Percentiles rank a stretch among this genome's conserved stretches.
phyloP scores from a whole-genome alignment of 768 basidiomycete genomes.

The Collybia sp. region DNA sequence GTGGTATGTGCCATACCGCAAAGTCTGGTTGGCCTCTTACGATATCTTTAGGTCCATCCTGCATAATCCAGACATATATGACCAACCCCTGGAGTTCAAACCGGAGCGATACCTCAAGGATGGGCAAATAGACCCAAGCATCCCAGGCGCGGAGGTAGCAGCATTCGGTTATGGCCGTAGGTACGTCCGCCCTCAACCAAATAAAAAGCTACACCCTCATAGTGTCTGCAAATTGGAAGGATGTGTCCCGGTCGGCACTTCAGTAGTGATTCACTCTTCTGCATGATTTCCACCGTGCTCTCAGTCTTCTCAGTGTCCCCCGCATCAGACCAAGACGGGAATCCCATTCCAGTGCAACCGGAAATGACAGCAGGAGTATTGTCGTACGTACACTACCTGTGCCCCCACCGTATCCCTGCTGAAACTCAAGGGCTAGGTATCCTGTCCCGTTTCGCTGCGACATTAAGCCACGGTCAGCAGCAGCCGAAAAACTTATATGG shows the following conservation, averaged over 20 bases:
- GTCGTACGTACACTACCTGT: background rate
- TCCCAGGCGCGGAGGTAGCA: conserved; percentile 1
- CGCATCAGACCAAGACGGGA: conserved; percentile 12
- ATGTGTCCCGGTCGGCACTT: conserved; percentile 21
- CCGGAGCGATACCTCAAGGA: conserved; percentile 14
- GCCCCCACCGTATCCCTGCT: background rate
- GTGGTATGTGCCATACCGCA: background rate
- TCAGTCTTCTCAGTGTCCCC: conserved; percentile 15
- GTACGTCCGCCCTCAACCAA: background rate
- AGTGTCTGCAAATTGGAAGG: conserved; percentile 4
- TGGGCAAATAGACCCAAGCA: conserved; percentile 1
- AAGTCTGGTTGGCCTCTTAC: background rate
- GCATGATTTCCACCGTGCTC: conserved; percentile 16
- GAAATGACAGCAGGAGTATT: conserved; percentile 12
- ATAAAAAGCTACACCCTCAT: too few species aligned
- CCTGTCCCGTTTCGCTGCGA: conserved; percentile 13
- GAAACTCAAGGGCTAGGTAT: conserved; percentile 1
- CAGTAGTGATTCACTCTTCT: conserved; percentile 15
- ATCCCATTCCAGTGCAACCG: conserved; percentile 9
- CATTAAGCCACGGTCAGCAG: conserved; percentile 12
- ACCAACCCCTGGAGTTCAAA: conserved; percentile 14
- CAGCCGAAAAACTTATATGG: conserved; percentile 4
- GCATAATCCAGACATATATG: conserved; percentile 13
- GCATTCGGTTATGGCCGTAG: conserved; percentile 10
- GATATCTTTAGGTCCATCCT: conserved; percentile 13